Evolutionary conservation across 495 filamentous ascomycete species (phyloP), one percentile per base, ranked within the genome.

Genomic region (Penicillium bialowiezense): DNA sequence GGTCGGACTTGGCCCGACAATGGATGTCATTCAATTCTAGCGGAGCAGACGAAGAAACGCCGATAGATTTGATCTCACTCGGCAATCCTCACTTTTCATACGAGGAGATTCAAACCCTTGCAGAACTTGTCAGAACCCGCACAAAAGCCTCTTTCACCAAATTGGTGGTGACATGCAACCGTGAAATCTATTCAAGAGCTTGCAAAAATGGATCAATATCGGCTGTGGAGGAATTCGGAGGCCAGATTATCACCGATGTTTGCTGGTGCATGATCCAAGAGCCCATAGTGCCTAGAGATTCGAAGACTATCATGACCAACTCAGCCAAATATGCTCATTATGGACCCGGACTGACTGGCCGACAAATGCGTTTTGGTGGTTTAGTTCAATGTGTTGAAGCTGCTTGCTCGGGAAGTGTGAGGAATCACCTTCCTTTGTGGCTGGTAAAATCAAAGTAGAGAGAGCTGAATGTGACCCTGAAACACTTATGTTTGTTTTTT

Each of bases 21-120:
- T 60, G 57, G 54, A 1, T 37, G 3, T 19, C 26, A 3, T 51
- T 68, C 7, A 68, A 58, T 40, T 51, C 28, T 6, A 28, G 18
- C n/a, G 44, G 51, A 1, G 17, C n/a, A 8, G 23, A 49, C 10
- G 21, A 14, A 8, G 3, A 32, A 4, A 32, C n/a, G 2, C 43
- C 53, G 5, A 50, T 68, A 14, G 60, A 55, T 21, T 44, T 70
- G 8, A 48, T 70, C 2, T 70, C 67, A 2, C 55, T 70, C 3
- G 67, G 67, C 4, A 70, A 67, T 23, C 67, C 67, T 7, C 64
- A 70, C 37, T 65, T 70, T 31, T 52, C 67, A 6, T 36, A 55
- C 1, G 47, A 56, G 13, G 65, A 69, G 28, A 54, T 63, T 13
- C 12, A 10, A 18, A 51, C 34, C 0, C 46, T 63, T 5, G 41